Percentiles rank a stretch among this genome's conserved stretches.
These are phyloP conservation scores for Microcyclospora pomicola DNA, from an alignment of 2,329 filamentous ascomycete species.

Conservation along the genomic window DNA sequence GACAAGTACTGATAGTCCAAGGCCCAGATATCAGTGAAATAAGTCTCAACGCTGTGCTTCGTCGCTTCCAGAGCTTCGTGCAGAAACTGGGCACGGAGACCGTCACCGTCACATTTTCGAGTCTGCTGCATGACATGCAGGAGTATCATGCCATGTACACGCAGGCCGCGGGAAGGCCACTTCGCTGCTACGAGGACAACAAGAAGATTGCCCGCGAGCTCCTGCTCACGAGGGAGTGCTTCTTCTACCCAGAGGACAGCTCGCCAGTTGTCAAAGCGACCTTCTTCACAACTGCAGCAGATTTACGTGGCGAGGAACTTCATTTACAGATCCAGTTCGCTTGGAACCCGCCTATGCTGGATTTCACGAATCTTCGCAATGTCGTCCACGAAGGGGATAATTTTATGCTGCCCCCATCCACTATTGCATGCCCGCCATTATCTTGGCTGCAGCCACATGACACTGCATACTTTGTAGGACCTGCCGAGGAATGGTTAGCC, in stretches of 20 bases:
- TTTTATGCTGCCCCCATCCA: slow-evolving; percentile 7
- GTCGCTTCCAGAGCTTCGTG: slow-evolving; percentile 6
- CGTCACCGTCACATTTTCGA: slow-evolving; percentile 11
- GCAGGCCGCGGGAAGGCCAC: not conserved
- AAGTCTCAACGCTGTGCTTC: not conserved
- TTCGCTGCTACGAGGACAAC: slow-evolving; percentile 4
- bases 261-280: slow-evolving; percentile 9
- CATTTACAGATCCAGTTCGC: slow-evolving; percentile 9
- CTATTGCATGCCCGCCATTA: slow-evolving; percentile 2
- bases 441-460: slow-evolving; percentile 2
- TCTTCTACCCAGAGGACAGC: slow-evolving; percentile 5
- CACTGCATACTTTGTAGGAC: slow-evolving; percentile 8
- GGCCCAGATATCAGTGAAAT: too few relatives aligned
- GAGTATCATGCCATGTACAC: slow-evolving; percentile 2
- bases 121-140: slow-evolving; percentile 11
- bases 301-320: slow-evolving; percentile 1
- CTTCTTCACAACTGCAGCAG: slow-evolving; percentile 3
- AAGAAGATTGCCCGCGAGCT: slow-evolving; percentile 7
- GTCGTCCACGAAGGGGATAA: slow-evolving; percentile 8
- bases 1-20: too few relatives aligned
- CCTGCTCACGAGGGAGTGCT: slow-evolving; percentile 11
- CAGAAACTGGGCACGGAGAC: slow-evolving; percentile 8
- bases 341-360: slow-evolving; percentile 10
- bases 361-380: slow-evolving; percentile 11
- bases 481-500: slow-evolving; percentile 1